A percentile compares a stretch with the other conserved stretches of the same genome.
Conservation (phyloP, 169 alveolate species). For the Eimeria tenella region DNA sequence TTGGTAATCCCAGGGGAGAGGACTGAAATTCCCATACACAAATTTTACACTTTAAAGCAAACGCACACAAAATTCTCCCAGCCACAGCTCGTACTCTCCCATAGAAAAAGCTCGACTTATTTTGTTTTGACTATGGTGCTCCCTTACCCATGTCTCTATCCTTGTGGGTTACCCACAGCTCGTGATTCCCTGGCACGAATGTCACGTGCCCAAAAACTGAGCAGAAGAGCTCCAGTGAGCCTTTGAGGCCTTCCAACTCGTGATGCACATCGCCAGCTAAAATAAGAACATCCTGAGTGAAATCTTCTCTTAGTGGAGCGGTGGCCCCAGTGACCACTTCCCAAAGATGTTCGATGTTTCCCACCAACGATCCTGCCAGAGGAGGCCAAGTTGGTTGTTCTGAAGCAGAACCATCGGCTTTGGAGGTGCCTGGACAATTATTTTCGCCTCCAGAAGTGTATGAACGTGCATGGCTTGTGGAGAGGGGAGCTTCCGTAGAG, state of each 20-base stretch:
- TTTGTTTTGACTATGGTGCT: not conserved
- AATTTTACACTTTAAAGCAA: no score
- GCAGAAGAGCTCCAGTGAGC: conserved; percentile 48
- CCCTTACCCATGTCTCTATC: conserved; percentile 54
- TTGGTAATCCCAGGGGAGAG: no score
- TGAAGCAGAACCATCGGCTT: not conserved
- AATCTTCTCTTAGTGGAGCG: conserved; percentile 22
- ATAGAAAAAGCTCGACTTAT: not conserved
- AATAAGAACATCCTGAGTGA: conserved; percentile 50
- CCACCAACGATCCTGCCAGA: not conserved
- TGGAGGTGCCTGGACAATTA: not conserved
- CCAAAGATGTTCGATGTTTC: conserved; percentile 55
- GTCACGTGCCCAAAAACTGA: conserved; percentile 70
- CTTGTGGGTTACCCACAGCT: conserved; percentile 61
- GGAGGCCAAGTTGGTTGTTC: conserved; percentile 16
- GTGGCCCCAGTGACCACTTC: conserved; percentile 8
- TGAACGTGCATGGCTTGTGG: not conserved
- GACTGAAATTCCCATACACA: no score
- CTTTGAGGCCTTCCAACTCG: conserved; percentile 62
- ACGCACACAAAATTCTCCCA: not conserved
- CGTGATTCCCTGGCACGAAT: conserved; percentile 71
- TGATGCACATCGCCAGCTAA: conserved; percentile 69
- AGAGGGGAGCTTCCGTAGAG: not conserved
- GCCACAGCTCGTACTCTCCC: not conserved
- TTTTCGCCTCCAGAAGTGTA: not conserved